These are phyloP conservation scores for Dactylonectria macrodidyma DNA, from an alignment of 2,329 filamentous ascomycete species.

Conservation along the genomic window DNA sequence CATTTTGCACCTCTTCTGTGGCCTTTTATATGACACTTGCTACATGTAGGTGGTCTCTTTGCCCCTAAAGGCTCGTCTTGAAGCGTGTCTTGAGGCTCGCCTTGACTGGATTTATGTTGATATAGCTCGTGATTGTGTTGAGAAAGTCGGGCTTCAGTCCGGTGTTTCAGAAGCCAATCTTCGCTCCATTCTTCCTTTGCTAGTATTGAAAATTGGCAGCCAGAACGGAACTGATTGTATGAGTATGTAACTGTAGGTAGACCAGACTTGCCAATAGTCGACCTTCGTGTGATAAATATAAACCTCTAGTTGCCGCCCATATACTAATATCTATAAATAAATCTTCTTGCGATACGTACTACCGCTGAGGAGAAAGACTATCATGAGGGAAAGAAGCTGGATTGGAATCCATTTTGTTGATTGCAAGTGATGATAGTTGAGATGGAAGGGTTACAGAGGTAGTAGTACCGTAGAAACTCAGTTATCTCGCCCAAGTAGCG, in stretches of 20 bases:
- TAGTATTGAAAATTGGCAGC: slow-evolving; percentile 12
- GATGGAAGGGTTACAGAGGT: too few species aligned
- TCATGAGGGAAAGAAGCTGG: slow-evolving; percentile 7
- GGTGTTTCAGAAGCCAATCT: slow-evolving; percentile 12
- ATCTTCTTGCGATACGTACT: slow-evolving; percentile 9
- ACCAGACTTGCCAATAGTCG: slow-evolving; percentile 7
- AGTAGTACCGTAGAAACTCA: too few species aligned
- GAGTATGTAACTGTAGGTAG: slow-evolving; percentile 11
- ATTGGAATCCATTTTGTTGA: slow-evolving; percentile 1
- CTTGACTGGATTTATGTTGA: neutral
- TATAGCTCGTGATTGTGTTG: slow-evolving; percentile 12
- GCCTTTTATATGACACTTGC: slow-evolving; percentile 12
- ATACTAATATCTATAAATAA: neutral
- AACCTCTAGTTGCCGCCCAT: slow-evolving; percentile 2
- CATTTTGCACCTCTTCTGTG: slow-evolving; percentile 10
- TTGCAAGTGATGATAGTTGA: neutral
- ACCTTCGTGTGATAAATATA: slow-evolving; percentile 4
- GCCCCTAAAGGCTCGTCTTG: slow-evolving; percentile 10
- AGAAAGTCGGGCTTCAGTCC: slow-evolving; percentile 13
- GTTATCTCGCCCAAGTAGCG: too few species aligned
- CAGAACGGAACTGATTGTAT: slow-evolving; percentile 9
- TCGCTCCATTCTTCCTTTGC: too few species aligned
- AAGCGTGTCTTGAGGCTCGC: too few species aligned
- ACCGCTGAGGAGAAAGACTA: neutral
- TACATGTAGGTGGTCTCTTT: slow-evolving; percentile 10